These are phyloP conservation scores for Yamadazyma paraphyllophila DNA, from an alignment of 805 yeast species.

Conservation along the genomic window DNA sequence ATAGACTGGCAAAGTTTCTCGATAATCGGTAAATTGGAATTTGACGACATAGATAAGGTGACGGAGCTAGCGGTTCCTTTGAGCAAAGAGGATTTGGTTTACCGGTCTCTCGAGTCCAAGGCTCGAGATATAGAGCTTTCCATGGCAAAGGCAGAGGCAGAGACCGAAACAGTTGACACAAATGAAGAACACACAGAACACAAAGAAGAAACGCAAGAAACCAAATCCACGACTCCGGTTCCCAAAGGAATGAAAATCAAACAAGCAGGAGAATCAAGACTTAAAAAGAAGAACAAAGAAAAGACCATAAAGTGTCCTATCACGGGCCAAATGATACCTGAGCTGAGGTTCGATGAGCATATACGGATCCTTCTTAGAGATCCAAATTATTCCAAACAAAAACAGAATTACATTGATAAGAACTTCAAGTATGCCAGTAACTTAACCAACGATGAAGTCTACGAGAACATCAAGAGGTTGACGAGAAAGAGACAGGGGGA, in stretches of 20 bases:
- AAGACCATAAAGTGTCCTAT: slow-evolving; percentile 69
- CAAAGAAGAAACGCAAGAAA: background rate
- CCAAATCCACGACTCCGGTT: background rate
- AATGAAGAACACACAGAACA: background rate
- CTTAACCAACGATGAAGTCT: slow-evolving; percentile 56
- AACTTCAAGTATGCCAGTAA: slow-evolving; percentile 48
- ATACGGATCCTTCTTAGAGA: slow-evolving; percentile 68
- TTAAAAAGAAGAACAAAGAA: slow-evolving; percentile 28
- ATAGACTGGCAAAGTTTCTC: slow-evolving; percentile 88
- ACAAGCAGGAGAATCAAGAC: slow-evolving; percentile 70
- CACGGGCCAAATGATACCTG: slow-evolving; percentile 69
- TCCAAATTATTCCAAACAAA: slow-evolving; percentile 73
- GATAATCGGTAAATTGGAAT: slow-evolving; percentile 65
- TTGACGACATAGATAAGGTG: slow-evolving; percentile 58
- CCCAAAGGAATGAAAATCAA: slow-evolving; percentile 61
- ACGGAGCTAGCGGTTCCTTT: slow-evolving; percentile 57
- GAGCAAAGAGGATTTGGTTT: slow-evolving; percentile 55
- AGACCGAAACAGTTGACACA: background rate
- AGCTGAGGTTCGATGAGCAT: slow-evolving; percentile 68
- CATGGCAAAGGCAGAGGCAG: slow-evolving; percentile 7
- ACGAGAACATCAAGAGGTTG: slow-evolving; percentile 55
- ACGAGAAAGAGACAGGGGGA: slow-evolving; percentile 26
- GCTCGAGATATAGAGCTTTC: slow-evolving; percentile 22
- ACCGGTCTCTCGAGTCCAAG: slow-evolving; percentile 58
- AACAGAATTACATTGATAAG: slow-evolving; percentile 57